Evolutionary conservation across 768 basidiomycete genomes (phyloP), one percentile per base, ranked within the genome.

Genomic region (Multifurca ochricompacta): DNA sequence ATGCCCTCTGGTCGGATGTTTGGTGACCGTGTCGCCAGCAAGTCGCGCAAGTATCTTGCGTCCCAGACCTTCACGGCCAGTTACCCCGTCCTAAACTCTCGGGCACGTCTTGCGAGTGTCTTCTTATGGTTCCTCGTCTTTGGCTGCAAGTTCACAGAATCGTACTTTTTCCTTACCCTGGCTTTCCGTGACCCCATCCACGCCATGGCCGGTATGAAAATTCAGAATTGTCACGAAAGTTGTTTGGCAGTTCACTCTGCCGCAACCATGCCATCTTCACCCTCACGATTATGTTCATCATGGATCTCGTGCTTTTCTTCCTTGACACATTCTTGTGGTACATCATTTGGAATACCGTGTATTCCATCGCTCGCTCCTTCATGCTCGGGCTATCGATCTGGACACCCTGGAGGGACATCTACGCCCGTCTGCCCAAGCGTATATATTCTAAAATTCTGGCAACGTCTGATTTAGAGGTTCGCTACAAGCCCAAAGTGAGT

Each of bases 281-380:
- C 8, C 71, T 99, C 66, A 82, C 96, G 51, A 87, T 97, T 75
- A 99, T 97, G 95, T 98, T 93, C 67, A 74, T 96, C 75, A 97
- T 98, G 95, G 96, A 98, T 66, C 73, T 99, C 43, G 82, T 87
- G 48, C 80, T 99, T 41, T 99, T 91, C 80, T 99, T 98, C 81
- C 77, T 99, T 70, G 96, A 99, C 73, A 99, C 96, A 6, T 99
- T 97, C 86, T 73, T 99, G 28, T 99, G 96, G 96, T 99, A 94
- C 67, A 94, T 98, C 73, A 97, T 97, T 67, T 97, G 95, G 95
- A 97, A 97, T 70, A 94, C 92, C 9, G 88, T 93, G 52, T 88
- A 89, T 73, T 87, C 85, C 65, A 90, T 94, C 63, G 86, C 75
- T 21, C 79, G 94, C 51, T 88, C 85, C 16, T 99, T 99, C 71